These are phyloP conservation scores for Fomitopsis pulvina DNA, from an alignment of 768 basidiomycete genomes.

Conservation along the genomic window DNA sequence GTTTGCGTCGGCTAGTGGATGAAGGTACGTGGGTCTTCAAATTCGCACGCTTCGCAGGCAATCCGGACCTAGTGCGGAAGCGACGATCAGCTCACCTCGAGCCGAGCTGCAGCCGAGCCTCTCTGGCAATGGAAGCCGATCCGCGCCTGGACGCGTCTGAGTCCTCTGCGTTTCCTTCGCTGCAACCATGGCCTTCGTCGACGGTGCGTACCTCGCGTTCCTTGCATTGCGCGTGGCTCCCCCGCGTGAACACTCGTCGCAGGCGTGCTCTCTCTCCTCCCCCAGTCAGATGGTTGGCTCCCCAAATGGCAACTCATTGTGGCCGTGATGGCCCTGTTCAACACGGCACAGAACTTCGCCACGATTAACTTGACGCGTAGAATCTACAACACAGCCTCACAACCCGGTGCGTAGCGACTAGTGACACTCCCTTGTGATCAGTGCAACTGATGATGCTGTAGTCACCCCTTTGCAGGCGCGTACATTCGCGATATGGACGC, in stretches of 20 bases:
- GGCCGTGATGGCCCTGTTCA: slow-evolving; percentile 73
- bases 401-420: slow-evolving; percentile 16
- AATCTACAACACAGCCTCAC: slow-evolving; percentile 54
- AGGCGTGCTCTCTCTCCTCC: slow-evolving; percentile 34
- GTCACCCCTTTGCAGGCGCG: slow-evolving; percentile 85
- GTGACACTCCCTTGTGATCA: not conserved
- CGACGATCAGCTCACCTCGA: not conserved
- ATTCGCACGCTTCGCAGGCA: slow-evolving; percentile 1
- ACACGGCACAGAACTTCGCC: slow-evolving; percentile 75
- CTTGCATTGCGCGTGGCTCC: not conserved
- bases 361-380: slow-evolving; percentile 72
- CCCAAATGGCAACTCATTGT: slow-evolving; percentile 88
- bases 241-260: not conserved
- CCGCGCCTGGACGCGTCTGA: not conserved
- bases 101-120: not conserved
- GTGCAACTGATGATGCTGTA: slow-evolving; percentile 26
- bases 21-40: not conserved
- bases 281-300: slow-evolving; percentile 61
- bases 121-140: not conserved
- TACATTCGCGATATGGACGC: slow-evolving; percentile 89
- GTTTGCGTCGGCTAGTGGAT: not conserved
- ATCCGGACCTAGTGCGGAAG: not conserved
- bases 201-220: not conserved
- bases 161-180: not conserved
- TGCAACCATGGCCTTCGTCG: not conserved